phyloP scores from a whole-genome alignment of 1,284 basidiomycete genomes.

The Trichosporon asahii region DNA sequence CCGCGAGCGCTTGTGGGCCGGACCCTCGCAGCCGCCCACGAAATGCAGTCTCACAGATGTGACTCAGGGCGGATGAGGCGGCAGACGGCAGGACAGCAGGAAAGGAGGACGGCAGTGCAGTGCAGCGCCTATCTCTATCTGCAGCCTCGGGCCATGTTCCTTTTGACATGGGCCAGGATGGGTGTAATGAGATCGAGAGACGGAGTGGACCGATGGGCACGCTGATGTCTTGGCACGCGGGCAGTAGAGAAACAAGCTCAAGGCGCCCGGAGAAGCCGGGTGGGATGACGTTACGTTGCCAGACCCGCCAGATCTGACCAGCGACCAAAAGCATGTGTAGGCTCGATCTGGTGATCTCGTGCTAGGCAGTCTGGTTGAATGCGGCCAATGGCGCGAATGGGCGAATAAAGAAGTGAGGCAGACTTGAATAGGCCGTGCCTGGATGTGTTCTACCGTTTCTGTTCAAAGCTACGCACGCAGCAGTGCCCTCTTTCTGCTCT shows the following conservation, averaged over 20 bases:
- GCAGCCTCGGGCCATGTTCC: too few species aligned
- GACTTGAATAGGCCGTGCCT: neutral
- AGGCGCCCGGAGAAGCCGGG: too few species aligned
- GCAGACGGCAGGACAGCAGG: too few species aligned
- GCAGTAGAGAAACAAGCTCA: too few species aligned
- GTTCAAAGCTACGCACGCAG: neutral
- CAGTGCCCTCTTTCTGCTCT: too few species aligned
- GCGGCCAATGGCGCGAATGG: too few species aligned
- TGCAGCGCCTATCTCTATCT: neutral
- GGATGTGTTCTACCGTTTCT: too few species aligned
- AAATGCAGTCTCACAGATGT: neutral
- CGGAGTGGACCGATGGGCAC: neutral
- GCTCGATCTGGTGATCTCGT: neutral
- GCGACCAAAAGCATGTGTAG: neutral
- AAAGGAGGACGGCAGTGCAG: too few species aligned
- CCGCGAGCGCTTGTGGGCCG: too few species aligned
- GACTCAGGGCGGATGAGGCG: neutral
- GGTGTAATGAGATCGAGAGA: neutral
- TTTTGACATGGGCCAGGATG: too few species aligned
- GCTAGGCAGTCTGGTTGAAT: neutral
- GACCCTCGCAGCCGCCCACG: too few species aligned
- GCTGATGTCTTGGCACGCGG: neutral
- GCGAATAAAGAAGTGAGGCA: too few species aligned
- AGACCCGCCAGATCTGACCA: neutral
- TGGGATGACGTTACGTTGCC: neutral